These are phyloP conservation scores for Botrytis deweyae DNA, from an alignment of 2,329 filamentous ascomycete genomes.

Conservation along the genomic window DNA sequence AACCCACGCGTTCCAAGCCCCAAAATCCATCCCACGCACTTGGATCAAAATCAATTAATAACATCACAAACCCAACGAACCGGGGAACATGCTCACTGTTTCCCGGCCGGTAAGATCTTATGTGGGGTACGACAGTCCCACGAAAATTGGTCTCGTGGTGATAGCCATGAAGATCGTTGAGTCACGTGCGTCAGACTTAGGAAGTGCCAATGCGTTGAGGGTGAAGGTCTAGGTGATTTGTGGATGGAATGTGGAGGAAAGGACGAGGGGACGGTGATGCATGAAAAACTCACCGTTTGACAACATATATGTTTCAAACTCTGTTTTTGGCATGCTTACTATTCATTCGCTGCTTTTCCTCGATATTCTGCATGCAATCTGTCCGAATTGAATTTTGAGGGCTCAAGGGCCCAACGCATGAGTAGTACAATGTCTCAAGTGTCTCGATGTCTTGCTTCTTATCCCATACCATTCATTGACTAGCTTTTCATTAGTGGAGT, in stretches of 20 bases:
- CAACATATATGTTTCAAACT: conserved; percentile 7
- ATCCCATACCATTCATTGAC: not conserved
- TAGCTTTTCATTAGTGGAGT: not conserved
- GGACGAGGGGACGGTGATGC: not conserved
- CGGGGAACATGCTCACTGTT: not conserved
- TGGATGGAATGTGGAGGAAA: not conserved
- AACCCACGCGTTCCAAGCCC: not conserved
- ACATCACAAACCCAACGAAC: conserved; percentile 3
- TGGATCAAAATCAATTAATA: conserved; percentile 8
- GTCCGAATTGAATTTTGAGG: not conserved
- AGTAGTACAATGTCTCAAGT: not conserved
- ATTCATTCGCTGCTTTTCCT: not conserved
- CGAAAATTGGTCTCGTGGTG: not conserved
- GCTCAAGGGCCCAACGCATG: not conserved
- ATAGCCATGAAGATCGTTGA: not conserved
- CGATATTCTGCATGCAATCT: not conserved
- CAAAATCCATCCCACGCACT: not conserved
- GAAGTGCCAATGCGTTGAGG: not conserved
- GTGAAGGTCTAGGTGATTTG: not conserved
- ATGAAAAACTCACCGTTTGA: conserved; percentile 6
- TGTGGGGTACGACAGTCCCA: not conserved
- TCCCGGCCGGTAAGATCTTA: conserved; percentile 8
- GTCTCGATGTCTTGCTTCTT: conserved; percentile 7
- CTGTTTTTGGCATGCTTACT: not conserved
- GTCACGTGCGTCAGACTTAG: not conserved